Evolutionary conservation across 257 asterid genomes (phyloP), one percentile per base, ranked within the genome.

Genomic region (Gynochthodes officinalis): DNA sequence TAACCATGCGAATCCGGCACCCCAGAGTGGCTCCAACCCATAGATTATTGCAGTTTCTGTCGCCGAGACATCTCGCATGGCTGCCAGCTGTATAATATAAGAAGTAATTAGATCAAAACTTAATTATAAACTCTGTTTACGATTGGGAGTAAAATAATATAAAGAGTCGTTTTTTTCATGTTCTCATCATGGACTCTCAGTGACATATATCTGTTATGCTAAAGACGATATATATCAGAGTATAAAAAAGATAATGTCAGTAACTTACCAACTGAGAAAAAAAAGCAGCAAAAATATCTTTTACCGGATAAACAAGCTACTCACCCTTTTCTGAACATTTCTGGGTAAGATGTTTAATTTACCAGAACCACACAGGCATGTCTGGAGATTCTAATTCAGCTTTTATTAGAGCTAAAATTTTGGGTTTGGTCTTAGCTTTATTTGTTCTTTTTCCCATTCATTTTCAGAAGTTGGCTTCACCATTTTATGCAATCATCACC

Each of bases 1-100:
- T 71, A 85, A 83, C 95, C 97, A 90, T 53, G 97, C 97, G 79
- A 90, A 88, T 78, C 89, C 91, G 64, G 95, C 95, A 73, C 96
- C 93, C 96, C 95, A 88, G 50, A 90, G 84, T 32, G 95, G 96
- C 78, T 90, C 96, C 84, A 90, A 65, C 46, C 95, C 95, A 75
- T 90, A 90, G 32, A 90, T 81, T 58, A 88, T 88, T 50, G 96
- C 96, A 49, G 96, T 76, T 77, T 90, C 96, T 58, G 95, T 81
- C 21, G 95, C 95, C 2, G 92, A 84, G 80, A 90, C 91, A 76
- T 90, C 90, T 62, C 85, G 77, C 95, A 90, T 86, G 33, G 96
- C 89, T 30, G 87, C 63, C 81, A 90, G 75, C 95, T 88, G 85
- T 66, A 74, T 25, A 48, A 48, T 25, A 53, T 40, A 60, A 13